Percentiles rank a stretch among this genome's conserved stretches.
Conservation (phyloP, 306 rosid species). For the Urtica urens region DNA sequence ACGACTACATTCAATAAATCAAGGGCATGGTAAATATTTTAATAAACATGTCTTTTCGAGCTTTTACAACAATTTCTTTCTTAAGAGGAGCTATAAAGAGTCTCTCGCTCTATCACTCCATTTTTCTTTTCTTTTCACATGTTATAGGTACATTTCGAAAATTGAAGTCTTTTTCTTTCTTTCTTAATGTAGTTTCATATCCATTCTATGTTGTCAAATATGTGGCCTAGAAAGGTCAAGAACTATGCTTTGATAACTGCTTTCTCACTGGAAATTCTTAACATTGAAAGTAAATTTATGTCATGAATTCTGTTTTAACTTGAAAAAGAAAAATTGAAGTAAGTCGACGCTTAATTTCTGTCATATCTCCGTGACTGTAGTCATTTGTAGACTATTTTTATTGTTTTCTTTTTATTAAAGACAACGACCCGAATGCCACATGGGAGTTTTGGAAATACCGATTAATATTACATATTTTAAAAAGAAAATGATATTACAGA, state of each 20-base stretch:
- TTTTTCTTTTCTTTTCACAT: not conserved
- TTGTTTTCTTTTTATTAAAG: too few relatives aligned
- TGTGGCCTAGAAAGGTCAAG: conserved; percentile 8
- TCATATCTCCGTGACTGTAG: too few relatives aligned
- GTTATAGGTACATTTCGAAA: conserved; percentile 13
- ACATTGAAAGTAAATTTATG: not conserved
- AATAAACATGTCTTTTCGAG: conserved; percentile 26
- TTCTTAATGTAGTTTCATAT: conserved; percentile 3
- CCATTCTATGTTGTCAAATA: conserved; percentile 8
- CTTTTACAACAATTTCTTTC: too few relatives aligned
- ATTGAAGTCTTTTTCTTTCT: not conserved
- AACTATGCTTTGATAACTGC: conserved; percentile 6
- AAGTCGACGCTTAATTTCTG: too few relatives aligned
- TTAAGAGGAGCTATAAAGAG: too few relatives aligned
- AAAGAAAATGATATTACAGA: too few relatives aligned
- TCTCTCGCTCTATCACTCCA: conserved; percentile 31
- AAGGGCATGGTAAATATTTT: conserved; percentile 18
- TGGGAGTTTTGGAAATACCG: too few relatives aligned
- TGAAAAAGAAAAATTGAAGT: too few relatives aligned
- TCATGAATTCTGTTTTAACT: too few relatives aligned
- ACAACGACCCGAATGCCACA: too few relatives aligned
- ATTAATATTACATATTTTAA: too few relatives aligned
- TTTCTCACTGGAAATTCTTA: conserved; percentile 6
- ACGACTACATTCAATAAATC: conserved; percentile 72
- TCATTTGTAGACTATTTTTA: too few relatives aligned